phyloP scores from a whole-genome alignment of 2,329 filamentous ascomycete species.

The Aaosphaeria pasadenensis region DNA sequence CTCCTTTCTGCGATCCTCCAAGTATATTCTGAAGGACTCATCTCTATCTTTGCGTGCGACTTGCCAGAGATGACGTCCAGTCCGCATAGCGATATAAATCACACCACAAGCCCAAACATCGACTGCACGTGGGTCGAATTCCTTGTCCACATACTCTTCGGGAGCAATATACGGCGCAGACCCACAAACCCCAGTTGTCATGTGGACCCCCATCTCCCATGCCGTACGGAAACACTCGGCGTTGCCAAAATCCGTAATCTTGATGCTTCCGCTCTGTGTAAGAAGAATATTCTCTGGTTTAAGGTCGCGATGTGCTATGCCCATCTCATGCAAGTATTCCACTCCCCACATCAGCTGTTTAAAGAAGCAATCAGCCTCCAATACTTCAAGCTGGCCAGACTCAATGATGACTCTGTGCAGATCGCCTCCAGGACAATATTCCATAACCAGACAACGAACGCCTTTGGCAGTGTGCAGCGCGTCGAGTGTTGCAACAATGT shows the following conservation, averaged over 20 bases:
- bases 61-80: constrained; percentile 91
- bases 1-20: constrained; percentile 89
- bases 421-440: constrained; percentile 95
- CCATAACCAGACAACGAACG: constrained; percentile 98
- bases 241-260: constrained; percentile 98
- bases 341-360: constrained; percentile 99
- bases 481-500: constrained; percentile 96
- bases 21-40: constrained; percentile 92
- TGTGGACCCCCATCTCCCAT: constrained; percentile 97
- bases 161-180: constrained; percentile 97
- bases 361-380: constrained; percentile 96
- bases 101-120: constrained; percentile 98
- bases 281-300: constrained; percentile 59
- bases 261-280: constrained; percentile 86
- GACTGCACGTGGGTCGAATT: constrained; percentile 96
- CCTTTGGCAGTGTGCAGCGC: constrained; percentile 94
- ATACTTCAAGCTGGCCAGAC: constrained; percentile 84
- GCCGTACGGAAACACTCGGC: constrained; percentile 99
- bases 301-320: constrained; percentile 91
- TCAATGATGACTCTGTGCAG: constrained; percentile 90
- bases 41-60: constrained; percentile 97
- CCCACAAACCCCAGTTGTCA: constrained; percentile 94
- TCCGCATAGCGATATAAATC: constrained; percentile 99
- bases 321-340: constrained; percentile 99
- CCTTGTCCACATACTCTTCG: constrained; percentile 90